phyloP scores from a whole-genome alignment of 352 stramenopile genomes.

The Pythium aphanidermatum region DNA sequence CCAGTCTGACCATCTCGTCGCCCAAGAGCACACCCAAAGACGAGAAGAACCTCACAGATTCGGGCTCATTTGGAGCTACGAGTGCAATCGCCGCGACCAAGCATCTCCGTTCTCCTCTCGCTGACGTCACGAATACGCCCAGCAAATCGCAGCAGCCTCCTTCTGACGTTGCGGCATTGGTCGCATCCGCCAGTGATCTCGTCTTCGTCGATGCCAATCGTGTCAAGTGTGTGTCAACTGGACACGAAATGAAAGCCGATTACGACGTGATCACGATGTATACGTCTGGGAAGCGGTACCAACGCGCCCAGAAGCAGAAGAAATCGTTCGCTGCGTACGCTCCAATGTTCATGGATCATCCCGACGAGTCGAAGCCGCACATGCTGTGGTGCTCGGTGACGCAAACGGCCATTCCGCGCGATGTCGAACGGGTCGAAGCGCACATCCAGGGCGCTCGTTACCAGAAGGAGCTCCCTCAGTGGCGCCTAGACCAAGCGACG shows the following conservation, averaged over 20 bases:
- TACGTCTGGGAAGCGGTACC: conserved; percentile 55
- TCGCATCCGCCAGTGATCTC: conserved; percentile 32
- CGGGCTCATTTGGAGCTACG: no score
- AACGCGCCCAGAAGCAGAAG: conserved; percentile 30
- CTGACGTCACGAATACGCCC: conserved; percentile 7
- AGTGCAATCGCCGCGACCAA: neutral
- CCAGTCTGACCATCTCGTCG: no score
- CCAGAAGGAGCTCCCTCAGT: conserved; percentile 47
- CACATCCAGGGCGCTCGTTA: conserved; percentile 49
- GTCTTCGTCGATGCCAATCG: conserved; percentile 37
- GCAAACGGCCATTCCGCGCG: conserved; percentile 42
- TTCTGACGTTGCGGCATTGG: conserved; percentile 30
- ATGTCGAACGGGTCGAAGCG: conserved; percentile 39
- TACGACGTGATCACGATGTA: conserved; percentile 41
- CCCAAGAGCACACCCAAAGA: no score
- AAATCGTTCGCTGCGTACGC: conserved; percentile 47
- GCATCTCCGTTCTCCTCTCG: conserved; percentile 7
- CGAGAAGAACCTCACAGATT: no score
- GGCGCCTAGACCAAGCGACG: conserved; percentile 41
- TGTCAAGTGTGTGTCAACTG: conserved; percentile 52
- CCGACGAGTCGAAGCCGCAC: conserved; percentile 40
- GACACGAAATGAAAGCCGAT: conserved; percentile 66
- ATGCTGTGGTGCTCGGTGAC: conserved; percentile 68
- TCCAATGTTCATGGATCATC: conserved; percentile 59
- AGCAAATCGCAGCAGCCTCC: neutral